Evolutionary conservation across 169 alveolate genomes (phyloP).

Genomic region (Eimeria tenella): DNA sequence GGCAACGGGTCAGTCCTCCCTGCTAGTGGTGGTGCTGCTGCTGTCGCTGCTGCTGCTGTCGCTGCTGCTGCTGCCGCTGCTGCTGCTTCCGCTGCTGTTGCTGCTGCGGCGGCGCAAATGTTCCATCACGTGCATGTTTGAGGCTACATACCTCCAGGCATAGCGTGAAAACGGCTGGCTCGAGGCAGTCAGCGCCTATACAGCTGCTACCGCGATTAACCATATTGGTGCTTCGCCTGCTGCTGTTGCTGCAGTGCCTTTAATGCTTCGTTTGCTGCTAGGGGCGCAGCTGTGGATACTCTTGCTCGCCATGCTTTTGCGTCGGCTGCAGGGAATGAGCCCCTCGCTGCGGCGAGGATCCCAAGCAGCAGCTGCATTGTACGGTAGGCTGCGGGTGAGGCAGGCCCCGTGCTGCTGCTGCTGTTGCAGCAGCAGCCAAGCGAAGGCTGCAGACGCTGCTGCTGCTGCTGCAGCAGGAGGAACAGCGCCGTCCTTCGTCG

Average conservation of each 20-base stretch:
- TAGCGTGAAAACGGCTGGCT: too few relatives aligned
- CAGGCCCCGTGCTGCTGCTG: constrained; percentile 55
- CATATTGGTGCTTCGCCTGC: constrained; percentile 7
- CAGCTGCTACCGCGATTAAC: too few relatives aligned
- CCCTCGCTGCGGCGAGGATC: constrained; percentile 46
- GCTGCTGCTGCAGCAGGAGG: constrained; percentile 22
- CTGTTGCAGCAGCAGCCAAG: constrained; percentile 63
- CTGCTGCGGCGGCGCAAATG: too few relatives aligned
- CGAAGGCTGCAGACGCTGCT: neutral
- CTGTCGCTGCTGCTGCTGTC: constrained; percentile 7
- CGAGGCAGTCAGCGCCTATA: too few relatives aligned
- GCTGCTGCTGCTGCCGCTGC: constrained; percentile 48
- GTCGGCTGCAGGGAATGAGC: constrained; percentile 65
- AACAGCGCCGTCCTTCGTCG: neutral
- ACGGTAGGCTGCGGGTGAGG: constrained; percentile 50
- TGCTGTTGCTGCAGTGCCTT: constrained; percentile 33
- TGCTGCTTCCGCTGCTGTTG: constrained; percentile 42
- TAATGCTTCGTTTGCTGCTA: neutral
- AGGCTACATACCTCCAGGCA: too few relatives aligned
- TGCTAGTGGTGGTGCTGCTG: constrained; percentile 35
- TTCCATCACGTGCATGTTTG: too few relatives aligned
- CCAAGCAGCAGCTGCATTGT: constrained; percentile 46
- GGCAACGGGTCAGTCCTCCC: constrained; percentile 44
- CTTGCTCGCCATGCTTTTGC: neutral
- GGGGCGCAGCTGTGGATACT: neutral